Percentiles rank a stretch among this genome's conserved stretches.
phyloP scores from a whole-genome alignment of 2,329 filamentous ascomycete species.

The Nemania diffusa region DNA sequence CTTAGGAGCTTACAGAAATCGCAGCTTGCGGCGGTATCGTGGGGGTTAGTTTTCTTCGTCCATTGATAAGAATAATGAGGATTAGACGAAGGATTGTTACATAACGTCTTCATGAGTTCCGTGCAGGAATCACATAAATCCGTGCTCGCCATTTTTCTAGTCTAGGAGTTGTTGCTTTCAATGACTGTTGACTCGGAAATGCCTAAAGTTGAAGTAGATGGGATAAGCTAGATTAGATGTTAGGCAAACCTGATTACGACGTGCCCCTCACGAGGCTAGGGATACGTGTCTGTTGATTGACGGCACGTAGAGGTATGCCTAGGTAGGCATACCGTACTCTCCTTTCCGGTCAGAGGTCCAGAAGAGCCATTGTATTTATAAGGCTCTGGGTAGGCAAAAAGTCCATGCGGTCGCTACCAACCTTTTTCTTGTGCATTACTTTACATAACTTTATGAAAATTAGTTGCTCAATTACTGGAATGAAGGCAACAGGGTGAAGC shows the following conservation, averaged over 20 bases:
- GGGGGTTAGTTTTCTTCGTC: background rate
- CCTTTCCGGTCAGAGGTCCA: no score
- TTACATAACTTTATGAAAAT: no score
- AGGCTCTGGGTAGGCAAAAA: no score
- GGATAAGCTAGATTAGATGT: background rate
- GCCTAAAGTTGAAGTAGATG: background rate
- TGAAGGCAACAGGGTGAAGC: background rate
- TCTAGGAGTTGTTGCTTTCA: background rate
- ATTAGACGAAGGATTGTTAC: background rate
- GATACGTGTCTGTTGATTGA: no score
- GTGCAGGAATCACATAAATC: background rate
- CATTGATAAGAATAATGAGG: background rate
- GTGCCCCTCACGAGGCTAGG: no score
- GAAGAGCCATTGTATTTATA: no score
- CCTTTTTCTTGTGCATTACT: no score
- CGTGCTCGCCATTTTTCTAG: background rate
- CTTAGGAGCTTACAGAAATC: background rate
- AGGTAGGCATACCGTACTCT: no score
- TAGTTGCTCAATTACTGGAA: no score
- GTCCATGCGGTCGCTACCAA: no score
- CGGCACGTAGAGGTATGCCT: no score
- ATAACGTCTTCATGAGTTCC: background rate
- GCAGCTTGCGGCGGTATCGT: background rate
- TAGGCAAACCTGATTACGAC: background rate
- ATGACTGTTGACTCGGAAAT: background rate